These are phyloP conservation scores for Xylaria sp. DNA, from an alignment of 2,329 filamentous ascomycete genomes.

Conservation along the genomic window DNA sequence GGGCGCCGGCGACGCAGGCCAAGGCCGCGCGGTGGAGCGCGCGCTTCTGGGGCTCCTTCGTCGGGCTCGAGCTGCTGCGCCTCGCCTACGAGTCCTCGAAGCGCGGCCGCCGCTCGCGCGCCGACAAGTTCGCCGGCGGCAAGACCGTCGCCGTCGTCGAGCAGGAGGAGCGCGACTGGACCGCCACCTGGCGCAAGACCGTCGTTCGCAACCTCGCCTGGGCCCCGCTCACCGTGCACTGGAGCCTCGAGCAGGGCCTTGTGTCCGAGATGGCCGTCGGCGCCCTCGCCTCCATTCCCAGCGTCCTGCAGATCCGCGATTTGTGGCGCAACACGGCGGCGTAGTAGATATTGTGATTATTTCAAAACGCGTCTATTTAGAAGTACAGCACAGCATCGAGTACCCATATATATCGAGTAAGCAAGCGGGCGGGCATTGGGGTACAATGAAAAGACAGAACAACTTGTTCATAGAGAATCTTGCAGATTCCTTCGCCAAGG, in stretches of 20 bases:
- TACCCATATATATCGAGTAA: neutral
- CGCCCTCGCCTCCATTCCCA: constrained; percentile 61
- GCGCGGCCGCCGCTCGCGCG: constrained; percentile 48
- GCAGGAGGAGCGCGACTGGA: constrained; percentile 55
- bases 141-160: constrained; percentile 52
- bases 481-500: neutral
- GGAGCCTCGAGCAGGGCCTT: constrained; percentile 76
- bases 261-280: constrained; percentile 69
- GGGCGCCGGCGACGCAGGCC: constrained; percentile 66
- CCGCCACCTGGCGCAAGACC: constrained; percentile 70
- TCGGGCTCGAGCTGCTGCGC: constrained; percentile 78
- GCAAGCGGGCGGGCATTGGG: constrained; percentile 6
- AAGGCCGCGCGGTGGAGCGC: constrained; percentile 77
- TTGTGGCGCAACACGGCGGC: constrained; percentile 50
- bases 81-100: constrained; percentile 63
- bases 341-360: constrained; percentile 25
- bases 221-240: constrained; percentile 86
- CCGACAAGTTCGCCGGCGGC: constrained; percentile 56
- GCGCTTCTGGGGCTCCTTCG: constrained; percentile 82
- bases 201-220: constrained; percentile 78
- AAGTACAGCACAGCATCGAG: neutral
- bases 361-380: neutral
- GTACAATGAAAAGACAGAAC: neutral
- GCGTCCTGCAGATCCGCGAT: constrained; percentile 48
- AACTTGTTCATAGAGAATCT: neutral